phyloP scores from a whole-genome alignment of 1,284 basidiomycete species.

The Apiotrichum montevideense region DNA sequence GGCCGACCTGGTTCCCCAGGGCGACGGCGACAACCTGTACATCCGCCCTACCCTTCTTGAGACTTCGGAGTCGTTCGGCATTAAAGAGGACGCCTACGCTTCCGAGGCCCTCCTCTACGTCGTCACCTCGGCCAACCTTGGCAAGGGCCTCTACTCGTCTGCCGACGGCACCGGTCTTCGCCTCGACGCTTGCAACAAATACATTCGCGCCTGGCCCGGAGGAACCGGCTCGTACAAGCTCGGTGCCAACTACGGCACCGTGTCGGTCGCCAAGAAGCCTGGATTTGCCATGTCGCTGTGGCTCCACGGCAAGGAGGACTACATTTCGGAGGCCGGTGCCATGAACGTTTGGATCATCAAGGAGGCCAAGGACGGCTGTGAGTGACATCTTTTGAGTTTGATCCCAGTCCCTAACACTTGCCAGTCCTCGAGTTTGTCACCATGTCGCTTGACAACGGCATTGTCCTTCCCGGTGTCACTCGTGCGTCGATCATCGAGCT shows the following conservation, averaged over 20 bases:
- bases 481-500: slow-evolving; percentile 39
- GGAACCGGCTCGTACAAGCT: slow-evolving; percentile 43
- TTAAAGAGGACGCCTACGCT: slow-evolving; percentile 41
- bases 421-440: slow-evolving; percentile 41
- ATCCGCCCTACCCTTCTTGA: slow-evolving; percentile 44
- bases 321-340: slow-evolving; percentile 41
- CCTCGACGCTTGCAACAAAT: slow-evolving; percentile 39
- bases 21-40: slow-evolving; percentile 41
- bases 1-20: slow-evolving; percentile 27
- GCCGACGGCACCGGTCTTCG: slow-evolving; percentile 29
- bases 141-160: slow-evolving; percentile 36
- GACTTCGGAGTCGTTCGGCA: slow-evolving; percentile 42
- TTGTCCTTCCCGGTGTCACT: slow-evolving; percentile 45
- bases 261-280: slow-evolving; percentile 39
- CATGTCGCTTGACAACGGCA: slow-evolving; percentile 42
- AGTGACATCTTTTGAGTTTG: slow-evolving; percentile 2
- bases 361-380: slow-evolving; percentile 35
- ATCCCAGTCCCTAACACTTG: not conserved
- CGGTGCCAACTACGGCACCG: slow-evolving; percentile 44
- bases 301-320: slow-evolving; percentile 42
- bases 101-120: slow-evolving; percentile 41
- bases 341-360: slow-evolving; percentile 45
- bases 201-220: slow-evolving; percentile 44
- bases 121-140: slow-evolving; percentile 40
- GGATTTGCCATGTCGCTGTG: slow-evolving; percentile 44